Base-by-base conservation (phyloP, 2,329 filamentous ascomycete genomes). In the Decorospora gaudefroyi region DNA sequence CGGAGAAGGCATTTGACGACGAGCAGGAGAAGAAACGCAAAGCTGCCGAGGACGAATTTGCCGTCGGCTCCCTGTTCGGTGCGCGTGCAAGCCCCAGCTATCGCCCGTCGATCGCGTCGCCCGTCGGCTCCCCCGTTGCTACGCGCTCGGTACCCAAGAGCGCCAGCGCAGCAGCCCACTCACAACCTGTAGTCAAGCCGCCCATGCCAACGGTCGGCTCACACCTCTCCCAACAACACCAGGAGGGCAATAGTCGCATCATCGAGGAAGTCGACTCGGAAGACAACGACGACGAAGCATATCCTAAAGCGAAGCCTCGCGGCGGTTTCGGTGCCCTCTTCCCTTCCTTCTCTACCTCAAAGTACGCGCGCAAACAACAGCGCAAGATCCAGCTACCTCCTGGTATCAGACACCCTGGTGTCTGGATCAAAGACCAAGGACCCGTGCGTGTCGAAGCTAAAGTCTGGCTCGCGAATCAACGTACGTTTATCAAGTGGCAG, bases 401-500 rank as follows among this genome's bases (percentile, higher is more conserved):
- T 17, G 93, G 93, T 21, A 89, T 99, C n/a, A 82, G 82, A 15
- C 85, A 95, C 65, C 93, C 93, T 1, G 83, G 81, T 6, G 79
- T 84, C 55, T 95, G 92, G 85, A 88, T 99, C 77, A 99, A 99
- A 76, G 95, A 99, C 72, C 82, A 87, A 22, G 92, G 93, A 3
- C 88, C 90, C 23, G 81, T 97, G 54, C 87, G 90, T 66, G 90
- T 99, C 44, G 93, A 99, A 74, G 90, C 90, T 50, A 99, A 99
- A 73, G 92, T 99, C 19, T 99, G 93, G 92, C 85, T 99, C 44
- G 93, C 93, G 41, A 99, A 99, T 72, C 92, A 99, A 74, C 86
- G 93, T 50, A 99, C 93, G 0, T 99, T 96, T 68, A 86, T 99
- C 71, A 97, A 96, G 72, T 99, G 93, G 93, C 89, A 97, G 76